A percentile compares a stretch with the other conserved stretches of the same genome.
These are phyloP conservation scores for Leucaena leucocephala DNA, from an alignment of 306 rosid species.

Conservation along the genomic window DNA sequence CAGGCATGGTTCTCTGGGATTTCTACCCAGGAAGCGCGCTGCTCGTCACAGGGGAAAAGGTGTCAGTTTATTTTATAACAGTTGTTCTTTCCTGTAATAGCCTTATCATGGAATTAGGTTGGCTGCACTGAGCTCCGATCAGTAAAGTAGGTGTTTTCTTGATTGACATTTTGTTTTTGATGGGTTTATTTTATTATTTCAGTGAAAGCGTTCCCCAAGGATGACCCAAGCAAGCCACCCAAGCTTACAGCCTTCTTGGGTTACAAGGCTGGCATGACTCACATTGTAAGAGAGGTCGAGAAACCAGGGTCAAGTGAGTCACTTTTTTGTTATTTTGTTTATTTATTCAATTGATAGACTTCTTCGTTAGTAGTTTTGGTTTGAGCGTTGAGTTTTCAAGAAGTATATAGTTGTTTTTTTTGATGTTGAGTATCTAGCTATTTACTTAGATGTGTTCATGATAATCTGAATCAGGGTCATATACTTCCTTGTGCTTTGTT, in stretches of 20 bases:
- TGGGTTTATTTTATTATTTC: background rate
- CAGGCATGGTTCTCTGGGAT: constrained; percentile 86
- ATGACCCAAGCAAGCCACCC: constrained; percentile 67
- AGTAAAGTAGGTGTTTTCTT: too few relatives aligned
- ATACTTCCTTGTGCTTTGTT: background rate
- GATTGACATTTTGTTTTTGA: background rate
- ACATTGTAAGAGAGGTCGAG: constrained; percentile 85
- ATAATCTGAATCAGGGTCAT: background rate
- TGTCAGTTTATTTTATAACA: background rate
- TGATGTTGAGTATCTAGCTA: background rate
- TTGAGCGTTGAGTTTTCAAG: too few relatives aligned
- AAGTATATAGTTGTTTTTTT: background rate
- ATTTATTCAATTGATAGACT: background rate
- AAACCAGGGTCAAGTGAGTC: constrained; percentile 79
- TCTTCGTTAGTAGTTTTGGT: background rate
- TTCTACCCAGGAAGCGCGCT: constrained; percentile 89
- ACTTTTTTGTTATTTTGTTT: background rate
- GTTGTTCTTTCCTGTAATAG: background rate
- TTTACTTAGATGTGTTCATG: background rate
- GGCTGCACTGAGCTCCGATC: background rate
- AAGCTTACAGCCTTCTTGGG: constrained; percentile 78
- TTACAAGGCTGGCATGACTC: constrained; percentile 94
- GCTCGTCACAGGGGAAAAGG: constrained; percentile 90
- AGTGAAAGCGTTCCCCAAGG: constrained; percentile 95
- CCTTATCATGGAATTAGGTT: background rate